Evolutionary conservation across 352 stramenopile genomes (phyloP).

Genomic region (Globisporangium alternatum): DNA sequence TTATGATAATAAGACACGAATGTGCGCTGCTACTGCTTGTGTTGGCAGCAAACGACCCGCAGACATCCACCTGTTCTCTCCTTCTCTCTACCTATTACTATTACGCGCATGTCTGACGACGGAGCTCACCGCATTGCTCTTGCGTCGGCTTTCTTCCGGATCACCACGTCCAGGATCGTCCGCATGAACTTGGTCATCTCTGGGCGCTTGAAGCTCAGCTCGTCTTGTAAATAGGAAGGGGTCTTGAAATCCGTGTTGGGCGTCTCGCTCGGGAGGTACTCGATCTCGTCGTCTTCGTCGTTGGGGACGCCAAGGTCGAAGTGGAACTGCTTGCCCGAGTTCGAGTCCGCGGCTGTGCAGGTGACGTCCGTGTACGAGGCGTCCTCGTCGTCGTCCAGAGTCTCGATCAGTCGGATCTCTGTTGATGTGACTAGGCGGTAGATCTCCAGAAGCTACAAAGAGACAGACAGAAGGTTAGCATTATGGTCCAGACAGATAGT

Average conservation of each 20-base stretch:
- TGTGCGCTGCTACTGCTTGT: neutral
- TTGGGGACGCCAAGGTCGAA: slow-evolving; percentile 75
- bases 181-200: slow-evolving; percentile 86
- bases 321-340: slow-evolving; percentile 59
- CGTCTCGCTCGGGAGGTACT: slow-evolving; percentile 72
- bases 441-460: slow-evolving; percentile 60
- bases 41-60: slow-evolving; percentile 1
- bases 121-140: slow-evolving; percentile 13
- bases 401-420: slow-evolving; percentile 72
- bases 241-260: slow-evolving; percentile 47
- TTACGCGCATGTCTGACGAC: neutral
- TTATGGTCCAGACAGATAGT: neutral
- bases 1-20: slow-evolving; percentile 11
- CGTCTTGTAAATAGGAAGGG: slow-evolving; percentile 77
- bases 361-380: slow-evolving; percentile 59
- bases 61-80: slow-evolving; percentile 4
- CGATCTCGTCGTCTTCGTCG: slow-evolving; percentile 65
- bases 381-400: slow-evolving; percentile 48
- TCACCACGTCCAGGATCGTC: slow-evolving; percentile 76
- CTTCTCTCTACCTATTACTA: slow-evolving; percentile 17
- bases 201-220: slow-evolving; percentile 74
- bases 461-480: slow-evolving; percentile 2
- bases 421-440: slow-evolving; percentile 78
- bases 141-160: slow-evolving; percentile 60
- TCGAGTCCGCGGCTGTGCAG: slow-evolving; percentile 66